These are phyloP conservation scores for Aspergillus sp. DNA, from an alignment of 2,329 filamentous ascomycete species.

Conservation along the genomic window DNA sequence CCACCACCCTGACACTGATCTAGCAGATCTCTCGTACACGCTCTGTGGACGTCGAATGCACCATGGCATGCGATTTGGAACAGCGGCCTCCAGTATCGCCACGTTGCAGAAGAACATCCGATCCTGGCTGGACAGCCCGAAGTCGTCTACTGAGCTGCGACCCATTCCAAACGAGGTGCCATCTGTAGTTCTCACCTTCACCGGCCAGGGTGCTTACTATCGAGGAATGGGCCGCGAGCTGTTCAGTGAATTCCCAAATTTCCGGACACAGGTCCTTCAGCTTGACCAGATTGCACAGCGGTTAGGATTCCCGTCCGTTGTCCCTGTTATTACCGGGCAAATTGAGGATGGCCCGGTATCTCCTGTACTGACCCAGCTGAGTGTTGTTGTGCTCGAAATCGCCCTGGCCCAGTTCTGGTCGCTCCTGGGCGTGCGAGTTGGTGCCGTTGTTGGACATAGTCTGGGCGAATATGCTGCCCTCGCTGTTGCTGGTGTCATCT, in stretches of 20 bases:
- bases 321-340: conserved; percentile 20
- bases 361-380: conserved; percentile 36
- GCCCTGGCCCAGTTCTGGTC: conserved; percentile 36
- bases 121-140: too few relatives aligned
- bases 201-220: conserved; percentile 14
- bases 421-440: conserved; percentile 26
- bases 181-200: conserved; percentile 10
- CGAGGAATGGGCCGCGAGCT: conserved; percentile 21
- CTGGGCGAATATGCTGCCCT: conserved; percentile 41
- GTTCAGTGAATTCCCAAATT: conserved; percentile 19
- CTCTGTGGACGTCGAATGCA: conserved; percentile 58
- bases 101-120: conserved; percentile 23
- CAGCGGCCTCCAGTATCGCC: background rate
- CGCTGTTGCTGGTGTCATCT: conserved; percentile 32
- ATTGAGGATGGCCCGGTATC: conserved; percentile 39
- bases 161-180: conserved; percentile 34
- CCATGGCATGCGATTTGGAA: conserved; percentile 14
- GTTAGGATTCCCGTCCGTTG: conserved; percentile 27
- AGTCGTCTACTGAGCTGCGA: conserved; percentile 50
- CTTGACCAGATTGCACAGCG: conserved; percentile 22
- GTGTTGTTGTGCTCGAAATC: conserved; percentile 40
- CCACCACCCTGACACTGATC: conserved; percentile 35
- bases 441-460: conserved; percentile 56
- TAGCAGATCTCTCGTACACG: conserved; percentile 63
- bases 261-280: conserved; percentile 22